A percentile compares a stretch with the other conserved stretches of the same genome.
These are phyloP conservation scores for Calonectria honghensis DNA, from an alignment of 2,329 filamentous ascomycete species.

Conservation along the genomic window DNA sequence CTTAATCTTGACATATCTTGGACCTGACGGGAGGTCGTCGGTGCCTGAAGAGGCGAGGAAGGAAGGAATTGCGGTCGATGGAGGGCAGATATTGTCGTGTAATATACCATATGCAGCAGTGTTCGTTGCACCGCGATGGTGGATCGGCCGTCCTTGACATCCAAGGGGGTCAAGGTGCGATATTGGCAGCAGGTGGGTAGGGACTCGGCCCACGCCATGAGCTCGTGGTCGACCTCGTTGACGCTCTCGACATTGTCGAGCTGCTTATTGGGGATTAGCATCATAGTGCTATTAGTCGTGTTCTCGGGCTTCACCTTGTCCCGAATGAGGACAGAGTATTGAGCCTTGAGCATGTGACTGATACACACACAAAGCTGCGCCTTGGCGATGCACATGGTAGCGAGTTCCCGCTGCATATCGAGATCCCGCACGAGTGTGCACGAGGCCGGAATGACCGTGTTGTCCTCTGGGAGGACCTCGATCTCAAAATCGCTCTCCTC, in stretches of 20 bases:
- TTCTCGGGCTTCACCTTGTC: constrained; percentile 86
- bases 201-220: constrained; percentile 84
- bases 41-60: constrained; percentile 74
- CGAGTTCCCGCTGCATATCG: constrained; percentile 84
- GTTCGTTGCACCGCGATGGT: constrained; percentile 83
- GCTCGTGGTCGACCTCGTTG: constrained; percentile 84
- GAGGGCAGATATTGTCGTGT: constrained; percentile 91
- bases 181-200: constrained; percentile 85
- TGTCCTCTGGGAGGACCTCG: constrained; percentile 78
- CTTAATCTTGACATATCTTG: constrained; percentile 89
- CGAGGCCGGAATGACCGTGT: constrained; percentile 80
- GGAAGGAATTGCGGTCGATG: constrained; percentile 94
- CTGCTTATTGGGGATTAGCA: constrained; percentile 92
- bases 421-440: constrained; percentile 83
- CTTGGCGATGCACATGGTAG: constrained; percentile 93
- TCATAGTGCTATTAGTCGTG: constrained; percentile 86
- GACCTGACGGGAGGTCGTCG: constrained; percentile 77
- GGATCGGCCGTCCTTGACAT: constrained; percentile 76
- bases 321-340: constrained; percentile 93
- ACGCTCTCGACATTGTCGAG: constrained; percentile 89
- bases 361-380: constrained; percentile 92
- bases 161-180: constrained; percentile 70
- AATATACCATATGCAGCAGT: constrained; percentile 95
- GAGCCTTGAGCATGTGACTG: constrained; percentile 90
- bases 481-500: constrained; percentile 90